phyloP scores from a whole-genome alignment of 371 early-diverging fungal genomes.

The Dichotomocladium elegans region DNA sequence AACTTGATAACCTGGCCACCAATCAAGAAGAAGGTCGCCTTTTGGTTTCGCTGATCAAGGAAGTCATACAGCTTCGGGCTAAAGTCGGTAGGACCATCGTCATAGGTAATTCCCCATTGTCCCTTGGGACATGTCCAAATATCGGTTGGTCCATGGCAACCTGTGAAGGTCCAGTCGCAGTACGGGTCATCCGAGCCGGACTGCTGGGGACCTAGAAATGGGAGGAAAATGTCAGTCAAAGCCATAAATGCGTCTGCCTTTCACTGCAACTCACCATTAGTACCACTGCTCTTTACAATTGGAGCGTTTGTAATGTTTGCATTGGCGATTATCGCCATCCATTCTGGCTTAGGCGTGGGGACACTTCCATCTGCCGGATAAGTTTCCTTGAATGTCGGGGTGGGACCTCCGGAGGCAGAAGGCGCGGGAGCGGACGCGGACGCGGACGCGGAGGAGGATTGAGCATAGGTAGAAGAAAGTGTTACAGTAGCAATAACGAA shows the following conservation, averaged over 20 bases:
- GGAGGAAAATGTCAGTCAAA: background rate
- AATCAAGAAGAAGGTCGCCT: slow-evolving; percentile 65
- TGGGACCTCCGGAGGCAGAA: background rate
- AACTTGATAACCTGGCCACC: slow-evolving; percentile 56
- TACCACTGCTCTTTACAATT: slow-evolving; percentile 26
- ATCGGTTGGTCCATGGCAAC: slow-evolving; percentile 44
- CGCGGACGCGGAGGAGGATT: slow-evolving; percentile 13
- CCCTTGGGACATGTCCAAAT: slow-evolving; percentile 53
- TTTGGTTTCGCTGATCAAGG: slow-evolving; percentile 46
- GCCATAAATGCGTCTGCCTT: background rate
- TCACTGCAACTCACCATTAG: slow-evolving; percentile 10
- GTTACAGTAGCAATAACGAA: slow-evolving; percentile 13
- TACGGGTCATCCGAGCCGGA: slow-evolving; percentile 26
- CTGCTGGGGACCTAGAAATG: slow-evolving; percentile 19
- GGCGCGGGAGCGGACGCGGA: slow-evolving; percentile 6
- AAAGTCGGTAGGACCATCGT: slow-evolving; percentile 61
- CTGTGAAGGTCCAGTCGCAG: slow-evolving; percentile 57
- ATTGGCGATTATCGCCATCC: slow-evolving; percentile 35
- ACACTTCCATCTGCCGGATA: slow-evolving; percentile 29
- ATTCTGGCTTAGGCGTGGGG: slow-evolving; percentile 47
- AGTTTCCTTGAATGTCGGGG: slow-evolving; percentile 35
- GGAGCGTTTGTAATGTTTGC: slow-evolving; percentile 38
- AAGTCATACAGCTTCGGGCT: slow-evolving; percentile 46
- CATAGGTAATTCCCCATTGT: slow-evolving; percentile 56
- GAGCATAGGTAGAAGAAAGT: slow-evolving; percentile 11